These are phyloP conservation scores for Vigna hirtella DNA, from an alignment of 306 rosid species.

Conservation along the genomic window DNA sequence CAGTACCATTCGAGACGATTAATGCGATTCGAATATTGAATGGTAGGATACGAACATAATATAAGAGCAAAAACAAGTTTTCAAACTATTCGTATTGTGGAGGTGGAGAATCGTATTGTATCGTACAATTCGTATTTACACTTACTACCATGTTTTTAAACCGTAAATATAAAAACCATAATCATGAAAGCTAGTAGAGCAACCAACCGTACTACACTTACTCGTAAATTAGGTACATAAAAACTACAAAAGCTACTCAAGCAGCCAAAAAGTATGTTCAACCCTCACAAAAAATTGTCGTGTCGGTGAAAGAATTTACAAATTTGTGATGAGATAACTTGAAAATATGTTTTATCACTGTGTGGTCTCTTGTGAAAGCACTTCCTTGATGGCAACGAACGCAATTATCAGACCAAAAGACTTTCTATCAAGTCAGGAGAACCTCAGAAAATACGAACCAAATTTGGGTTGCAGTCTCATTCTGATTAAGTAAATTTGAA, in stretches of 20 bases:
- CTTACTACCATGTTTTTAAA: not conserved
- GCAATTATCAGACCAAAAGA: not conserved
- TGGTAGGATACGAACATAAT: too few species aligned
- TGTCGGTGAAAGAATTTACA: not conserved
- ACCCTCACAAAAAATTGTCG: not conserved
- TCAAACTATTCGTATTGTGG: too few species aligned
- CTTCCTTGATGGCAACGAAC: not conserved
- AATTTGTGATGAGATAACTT: not conserved
- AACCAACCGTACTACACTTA: not conserved
- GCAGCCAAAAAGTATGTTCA: not conserved
- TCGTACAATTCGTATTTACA: too few species aligned
- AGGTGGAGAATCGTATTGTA: too few species aligned
- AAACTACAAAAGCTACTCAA: too few species aligned
- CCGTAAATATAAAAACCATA: not conserved
- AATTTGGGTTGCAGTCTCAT: constrained; percentile 14
- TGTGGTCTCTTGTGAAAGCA: not conserved
- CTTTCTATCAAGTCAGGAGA: not conserved
- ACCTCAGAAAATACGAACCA: not conserved
- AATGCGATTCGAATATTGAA: too few species aligned
- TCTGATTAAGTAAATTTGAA: constrained; percentile 41
- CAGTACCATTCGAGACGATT: too few species aligned
- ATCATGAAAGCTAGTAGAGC: not conserved
- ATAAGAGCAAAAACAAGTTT: too few species aligned
- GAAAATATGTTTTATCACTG: not conserved
- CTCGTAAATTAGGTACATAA: too few species aligned